Percentiles rank a stretch among this genome's conserved stretches.
These are phyloP conservation scores for Pyronema domesticum DNA, from an alignment of 495 filamentous ascomycete genomes.

Conservation along the genomic window DNA sequence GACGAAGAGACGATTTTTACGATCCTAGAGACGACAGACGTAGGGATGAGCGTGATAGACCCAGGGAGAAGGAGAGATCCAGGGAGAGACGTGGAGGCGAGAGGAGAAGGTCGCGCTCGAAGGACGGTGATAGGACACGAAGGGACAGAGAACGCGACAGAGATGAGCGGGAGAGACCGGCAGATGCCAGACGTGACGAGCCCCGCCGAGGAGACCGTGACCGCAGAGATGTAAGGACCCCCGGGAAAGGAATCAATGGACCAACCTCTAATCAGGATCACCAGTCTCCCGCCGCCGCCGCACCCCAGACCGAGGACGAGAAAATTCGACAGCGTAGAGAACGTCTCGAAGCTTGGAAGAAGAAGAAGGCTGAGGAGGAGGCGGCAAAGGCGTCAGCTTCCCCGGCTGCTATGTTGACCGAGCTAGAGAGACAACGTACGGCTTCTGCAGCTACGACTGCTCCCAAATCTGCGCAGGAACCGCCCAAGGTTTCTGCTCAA, in stretches of 20 bases:
- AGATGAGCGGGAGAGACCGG: conserved; percentile 29
- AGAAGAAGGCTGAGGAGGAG: conserved; percentile 64
- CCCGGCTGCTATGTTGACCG: conserved; percentile 39
- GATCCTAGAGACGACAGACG: conserved; percentile 39
- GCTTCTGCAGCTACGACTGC: conserved; percentile 38
- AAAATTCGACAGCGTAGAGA: conserved; percentile 71
- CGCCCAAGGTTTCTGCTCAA: conserved; percentile 48
- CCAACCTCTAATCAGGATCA: conserved; percentile 29
- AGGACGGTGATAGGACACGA: conserved; percentile 32
- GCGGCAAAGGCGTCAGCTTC: conserved; percentile 56
- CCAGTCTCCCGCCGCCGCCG: conserved; percentile 35
- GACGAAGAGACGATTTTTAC: conserved; percentile 39
- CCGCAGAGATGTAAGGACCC: conserved; percentile 41
- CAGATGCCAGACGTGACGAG: conserved; percentile 61
- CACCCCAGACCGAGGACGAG: conserved; percentile 47
- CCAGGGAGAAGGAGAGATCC: conserved; percentile 43
- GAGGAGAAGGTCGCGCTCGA: conserved; percentile 36
- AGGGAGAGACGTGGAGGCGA: conserved; percentile 16
- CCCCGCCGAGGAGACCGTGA: conserved; percentile 51
- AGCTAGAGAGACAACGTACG: conserved; percentile 30
- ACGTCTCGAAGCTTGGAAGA: conserved; percentile 80
- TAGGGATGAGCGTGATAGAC: conserved; percentile 41
- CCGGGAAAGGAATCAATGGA: too few relatives aligned
- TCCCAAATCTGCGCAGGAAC: conserved; percentile 29
- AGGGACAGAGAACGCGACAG: conserved; percentile 40